Base-by-base conservation (phyloP, 179 eudicot species). In the Heliamphora ciliata region DNA sequence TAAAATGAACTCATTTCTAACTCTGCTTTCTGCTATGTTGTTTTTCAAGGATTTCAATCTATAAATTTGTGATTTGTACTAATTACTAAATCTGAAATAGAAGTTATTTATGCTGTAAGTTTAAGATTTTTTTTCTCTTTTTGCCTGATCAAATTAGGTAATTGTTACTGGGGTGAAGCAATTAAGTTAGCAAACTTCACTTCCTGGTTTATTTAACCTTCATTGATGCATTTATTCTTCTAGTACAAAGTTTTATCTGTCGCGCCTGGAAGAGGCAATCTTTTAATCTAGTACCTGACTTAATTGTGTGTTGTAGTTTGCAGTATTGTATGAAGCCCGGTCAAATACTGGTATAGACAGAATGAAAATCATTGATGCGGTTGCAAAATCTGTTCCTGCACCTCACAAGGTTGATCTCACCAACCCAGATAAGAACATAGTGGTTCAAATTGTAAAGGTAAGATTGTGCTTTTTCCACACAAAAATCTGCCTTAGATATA, bases 321-420 rank as follows among this genome's bases (percentile, higher is more conserved):
- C 99, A 14, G 98, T 96, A 55, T 84, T 89, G 55, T 96, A 92
- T 81, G 99, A 96, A 76, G 97, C 99, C 67, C 95, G 99, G n/a
- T 98, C 99, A 84, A 96, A 96, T 84, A 86, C 93, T 77, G 99
- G 99, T 55, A 87, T 96, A 64, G 97, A 96, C 79, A 91, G 94
- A 87, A 89, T 89, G 90, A 96, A 94, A 87, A 89, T 96, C 79
- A 94, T 96, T 72, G 87, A 92, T 76, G 92, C 96, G 40, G 93
- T 96, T 55, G 99, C 99, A 79, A 94, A 94, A 85, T 89, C 90
- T 81, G 94, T 96, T 81, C 98, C 99, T 31, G 88, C 55, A 81
- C 90, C 93, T 51, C 99, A 96, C 90, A 96, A 92, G 86, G 98
- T 96, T 44, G 97, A 96, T 89, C 97, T 96, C 31, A 91, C 86